phyloP scores from a whole-genome alignment of 352 stramenopile genomes.

The Blastocystis sp. region DNA sequence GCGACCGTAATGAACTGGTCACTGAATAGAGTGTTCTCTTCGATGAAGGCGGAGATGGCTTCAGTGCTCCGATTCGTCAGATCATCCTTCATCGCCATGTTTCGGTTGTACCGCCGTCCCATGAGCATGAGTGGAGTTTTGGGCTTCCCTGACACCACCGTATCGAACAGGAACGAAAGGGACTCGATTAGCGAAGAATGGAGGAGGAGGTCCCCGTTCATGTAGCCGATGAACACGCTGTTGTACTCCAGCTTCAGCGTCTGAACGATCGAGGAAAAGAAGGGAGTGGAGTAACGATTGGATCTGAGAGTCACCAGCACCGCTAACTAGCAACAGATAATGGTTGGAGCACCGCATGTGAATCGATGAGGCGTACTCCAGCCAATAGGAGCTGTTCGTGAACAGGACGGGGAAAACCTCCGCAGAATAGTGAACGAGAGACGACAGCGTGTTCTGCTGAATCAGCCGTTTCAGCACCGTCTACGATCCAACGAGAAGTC shows the following conservation, averaged over 20 bases:
- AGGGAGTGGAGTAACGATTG: background rate
- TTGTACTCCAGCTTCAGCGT: background rate
- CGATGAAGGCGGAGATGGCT: background rate
- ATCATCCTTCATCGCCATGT: constrained; percentile 9
- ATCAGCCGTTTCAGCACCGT: constrained; percentile 14
- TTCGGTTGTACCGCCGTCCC: constrained; percentile 10
- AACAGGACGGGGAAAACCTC: constrained; percentile 19
- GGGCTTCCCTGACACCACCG: background rate
- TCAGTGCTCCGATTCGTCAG: background rate
- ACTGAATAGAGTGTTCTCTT: background rate
- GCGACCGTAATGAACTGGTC: constrained; percentile 29
- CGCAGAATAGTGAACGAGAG: background rate
- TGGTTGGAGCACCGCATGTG: background rate
- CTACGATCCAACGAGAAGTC: background rate
- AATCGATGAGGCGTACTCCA: background rate
- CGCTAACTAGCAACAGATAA: background rate
- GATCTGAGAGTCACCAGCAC: background rate
- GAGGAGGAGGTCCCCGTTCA: constrained; percentile 28
- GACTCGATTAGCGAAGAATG: background rate
- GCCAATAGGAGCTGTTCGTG: constrained; percentile 1
- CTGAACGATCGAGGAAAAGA: constrained; percentile 9
- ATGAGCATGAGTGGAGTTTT: background rate
- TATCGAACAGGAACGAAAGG: background rate
- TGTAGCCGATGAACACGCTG: constrained; percentile 8
- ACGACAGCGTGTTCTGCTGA: constrained; percentile 4